Evolutionary conservation across 176 grass and related monocot genomes (phyloP), one percentile per base, ranked within the genome.

Genomic region (Eleusine indica): DNA sequence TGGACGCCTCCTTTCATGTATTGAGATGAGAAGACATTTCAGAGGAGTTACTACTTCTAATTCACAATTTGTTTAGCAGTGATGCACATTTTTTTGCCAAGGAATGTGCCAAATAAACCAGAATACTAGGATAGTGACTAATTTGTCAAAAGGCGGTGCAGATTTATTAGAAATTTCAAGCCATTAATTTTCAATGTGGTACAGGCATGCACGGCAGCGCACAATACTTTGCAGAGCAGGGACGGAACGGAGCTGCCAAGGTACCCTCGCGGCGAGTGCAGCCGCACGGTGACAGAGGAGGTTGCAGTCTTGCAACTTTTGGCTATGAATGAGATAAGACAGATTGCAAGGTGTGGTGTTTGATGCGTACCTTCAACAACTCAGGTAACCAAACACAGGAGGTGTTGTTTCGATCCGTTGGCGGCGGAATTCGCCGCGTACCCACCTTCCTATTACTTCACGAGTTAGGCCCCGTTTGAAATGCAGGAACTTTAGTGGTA

Each of bases 241-340:
- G 54, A 28, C 19, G 32, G 25, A 13, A 71, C 4, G 75, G 15
- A 38, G 35, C n/a, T n/a, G 35, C 29, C 56, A 19, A 44, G 5
- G 60, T 63, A 22, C 1, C 70, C 40, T 79, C 30, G 17, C 52
- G 42, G 63, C 30, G 35, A 85, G 70, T 76, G 87, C 82, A 80
- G 51, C 21, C 41, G 48, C 69, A 40, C 28, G 30, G n/a, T 7
- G 61, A 74, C 81, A 19, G 7, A 18, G 51, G 41, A 40, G 42
- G 61, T 21, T 60, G 70, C 29, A 63, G 53, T 80, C 76, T 53
- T 28, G 48, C 71, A 9, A 22, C 82, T 85, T 80, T 89, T 80
- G 22, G 30, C 47, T 5, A 53, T 53, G n/a, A 85, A 84, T 75
- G 49, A 60, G 68, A 78, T 32, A 72, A 18, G 46, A 71, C 40